These are phyloP conservation scores for Adansonia grandidieri DNA, from an alignment of 441 rosid species.

Conservation along the genomic window DNA sequence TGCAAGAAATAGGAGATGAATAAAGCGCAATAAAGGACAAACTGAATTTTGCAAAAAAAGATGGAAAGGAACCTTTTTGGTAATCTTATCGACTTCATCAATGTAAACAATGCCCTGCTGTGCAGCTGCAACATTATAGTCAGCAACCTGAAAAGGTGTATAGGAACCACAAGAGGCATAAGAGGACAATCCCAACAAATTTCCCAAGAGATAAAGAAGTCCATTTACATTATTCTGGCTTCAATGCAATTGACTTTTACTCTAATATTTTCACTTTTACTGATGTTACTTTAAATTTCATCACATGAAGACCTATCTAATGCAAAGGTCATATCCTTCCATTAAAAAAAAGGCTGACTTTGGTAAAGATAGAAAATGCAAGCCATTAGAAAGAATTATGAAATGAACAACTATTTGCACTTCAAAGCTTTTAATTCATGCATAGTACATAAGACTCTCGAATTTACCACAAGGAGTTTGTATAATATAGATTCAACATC, in stretches of 20 bases:
- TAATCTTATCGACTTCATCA: constrained; percentile 99
- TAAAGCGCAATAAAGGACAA: not conserved
- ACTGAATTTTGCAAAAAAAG: constrained; percentile 2
- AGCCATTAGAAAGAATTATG: not conserved
- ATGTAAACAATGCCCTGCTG: constrained; percentile 99
- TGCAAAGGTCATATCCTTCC: constrained; percentile 13
- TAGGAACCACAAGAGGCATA: not conserved
- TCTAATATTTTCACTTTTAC: not conserved
- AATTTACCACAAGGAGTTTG: constrained; percentile 82
- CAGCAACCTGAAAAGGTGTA: constrained; percentile 68
- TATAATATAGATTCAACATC: constrained; percentile 96
- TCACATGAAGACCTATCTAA: not conserved
- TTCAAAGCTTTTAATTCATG: constrained; percentile 16
- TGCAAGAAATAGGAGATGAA: constrained; percentile 28
- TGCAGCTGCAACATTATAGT: constrained; percentile 97
- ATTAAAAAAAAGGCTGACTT: not conserved
- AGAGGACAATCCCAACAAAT: constrained; percentile 3
- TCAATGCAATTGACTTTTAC: constrained; percentile 8
- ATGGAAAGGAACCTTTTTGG: constrained; percentile 71
- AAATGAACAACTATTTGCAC: constrained; percentile 9
- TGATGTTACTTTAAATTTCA: not conserved
- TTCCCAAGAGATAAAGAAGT: not conserved
- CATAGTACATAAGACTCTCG: constrained; percentile 4
- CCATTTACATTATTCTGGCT: not conserved
- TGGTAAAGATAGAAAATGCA: constrained; percentile 5